A percentile compares a stretch with the other conserved stretches of the same genome.
Evolutionary conservation across 1,284 basidiomycete species (phyloP).

Genomic region (Earliella scabrosa): DNA sequence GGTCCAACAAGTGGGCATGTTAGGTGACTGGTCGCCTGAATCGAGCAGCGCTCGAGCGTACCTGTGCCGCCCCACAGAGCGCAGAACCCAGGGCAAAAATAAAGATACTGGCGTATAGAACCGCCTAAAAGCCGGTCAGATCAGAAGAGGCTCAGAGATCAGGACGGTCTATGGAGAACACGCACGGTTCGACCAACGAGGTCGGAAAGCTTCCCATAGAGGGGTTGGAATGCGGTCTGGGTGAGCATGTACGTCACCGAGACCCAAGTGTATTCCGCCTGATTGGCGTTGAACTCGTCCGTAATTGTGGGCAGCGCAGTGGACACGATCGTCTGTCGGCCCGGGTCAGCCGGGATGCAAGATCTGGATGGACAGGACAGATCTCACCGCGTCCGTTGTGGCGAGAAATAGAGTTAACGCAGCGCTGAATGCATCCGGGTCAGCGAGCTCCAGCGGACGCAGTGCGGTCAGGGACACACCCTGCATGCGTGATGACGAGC

Average conservation of each 20-base stretch:
- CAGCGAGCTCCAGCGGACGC: conserved; percentile 16
- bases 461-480: conserved; percentile 41
- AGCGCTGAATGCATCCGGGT: conserved; percentile 48
- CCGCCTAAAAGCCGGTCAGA: conserved; percentile 44
- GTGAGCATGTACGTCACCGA: conserved; percentile 81
- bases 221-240: conserved; percentile 80
- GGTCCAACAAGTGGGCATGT: background rate
- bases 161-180: conserved; percentile 13
- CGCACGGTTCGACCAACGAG: conserved; percentile 72
- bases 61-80: conserved; percentile 72
- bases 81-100: conserved; percentile 74
- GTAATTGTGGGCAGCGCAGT: conserved; percentile 80
- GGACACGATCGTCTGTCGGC: conserved; percentile 74
- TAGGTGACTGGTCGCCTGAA: conserved; percentile 5
- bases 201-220: conserved; percentile 80
- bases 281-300: conserved; percentile 63
- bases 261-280: conserved; percentile 82
- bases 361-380: conserved; percentile 5
- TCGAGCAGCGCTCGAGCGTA: conserved; percentile 34
- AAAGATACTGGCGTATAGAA: conserved; percentile 70
- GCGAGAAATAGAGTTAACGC: conserved; percentile 79
- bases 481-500: conserved; percentile 57
- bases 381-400: conserved; percentile 77
- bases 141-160: conserved; percentile 15
- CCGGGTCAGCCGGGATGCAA: conserved; percentile 21